Base-by-base conservation (phyloP, 2,329 filamentous ascomycete genomes). In the Fusarium sp. region DNA sequence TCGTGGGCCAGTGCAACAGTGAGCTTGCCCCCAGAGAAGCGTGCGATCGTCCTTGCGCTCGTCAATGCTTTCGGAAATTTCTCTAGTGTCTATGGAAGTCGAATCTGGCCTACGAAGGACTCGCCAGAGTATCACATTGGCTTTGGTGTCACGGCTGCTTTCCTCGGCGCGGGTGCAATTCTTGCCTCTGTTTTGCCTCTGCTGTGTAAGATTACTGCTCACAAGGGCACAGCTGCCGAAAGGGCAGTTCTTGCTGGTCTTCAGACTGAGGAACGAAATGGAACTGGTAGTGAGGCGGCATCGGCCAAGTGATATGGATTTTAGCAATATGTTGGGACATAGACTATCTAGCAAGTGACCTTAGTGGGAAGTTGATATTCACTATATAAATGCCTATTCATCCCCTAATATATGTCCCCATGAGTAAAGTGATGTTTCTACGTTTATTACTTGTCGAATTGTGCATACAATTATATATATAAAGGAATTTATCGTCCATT, bases 381-480 rank as follows among this genome's bases (percentile, higher is more conserved):
- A 24, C 6, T 50, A 0, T 13, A 24, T 3, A 24, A 51, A 3
- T 24, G 8, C 8, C 8, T 3, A 6, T 0, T 10, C 9, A 1
- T 15, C 13, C 18, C 26, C 26, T 48, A 5, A 8, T 3, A 22
- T 15, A 9, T 15, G 26, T 11, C 6, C 5, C 5, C 11, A 8
- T 28, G 2, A 15, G 4, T n/a, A 47, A 47, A 8, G 20, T 15
- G 13, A 11, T 28, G 3, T 3, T 22, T 17, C 9, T 28, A 9
- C 14, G 18, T 15, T 28, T 22, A 4, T 48, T 8, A 0, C 26
- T 48, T 11, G 26, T 22, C 26, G 1, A 4, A 14, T 22, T 22
- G 4, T 8, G 32, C 0, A 35, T 15, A 17, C 8, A 15, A 1
- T 35, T 35, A 35, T 17, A 9, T 35, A 35, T 17, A 9, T 17